Evolutionary conservation across 371 early-diverging fungal genomes (phyloP), one percentile per base, ranked within the genome.

Genomic region (Zychaea mexicana): DNA sequence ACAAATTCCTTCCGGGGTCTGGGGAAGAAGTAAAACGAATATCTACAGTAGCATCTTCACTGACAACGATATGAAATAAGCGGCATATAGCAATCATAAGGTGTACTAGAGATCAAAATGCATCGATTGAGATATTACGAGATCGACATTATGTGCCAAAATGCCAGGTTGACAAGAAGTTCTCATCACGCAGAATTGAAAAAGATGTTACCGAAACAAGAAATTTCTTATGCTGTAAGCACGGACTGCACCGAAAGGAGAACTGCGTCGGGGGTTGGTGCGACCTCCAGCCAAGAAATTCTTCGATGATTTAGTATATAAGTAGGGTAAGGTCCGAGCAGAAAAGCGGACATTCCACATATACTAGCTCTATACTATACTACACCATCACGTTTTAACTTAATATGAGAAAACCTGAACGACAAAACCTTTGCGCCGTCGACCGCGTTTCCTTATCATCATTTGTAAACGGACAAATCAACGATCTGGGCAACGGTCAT

Each of bases 401-500:
- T 15, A 49, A 17, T 13, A 49, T 49, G 22, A 19, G 6, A n/a
- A 24, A 24, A 24, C 38, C 38, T 9, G 49, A 49, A 1, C 21
- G 24, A 24, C 49, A 49, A 19, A 49, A 56, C 24, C 22, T 66
- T 10, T 61, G 45, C 33, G 61, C 66, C 21, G 38, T 66, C 33
- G 66, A 66, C 36, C 66, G 66, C 28, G 57, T 61, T 33, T 46
- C 61, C 13, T 39, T 66, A 24, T 61, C 66, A 13, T 24, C 24
- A n/a, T 66, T 61, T 42, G 15, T 38, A 10, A 24, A 61, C 46
- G 66, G 66, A n/a, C 42, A 61, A 7, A 32, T 61, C 21, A 26
- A 49, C 4, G 59, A 46, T 6, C 19, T 65, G 1, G 71, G 70
- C 9, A 49, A 64, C 30, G 77, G 77, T 9, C 63, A 67, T 7